phyloP scores from a whole-genome alignment of 169 alveolate genomes.

The Babesia microti region DNA sequence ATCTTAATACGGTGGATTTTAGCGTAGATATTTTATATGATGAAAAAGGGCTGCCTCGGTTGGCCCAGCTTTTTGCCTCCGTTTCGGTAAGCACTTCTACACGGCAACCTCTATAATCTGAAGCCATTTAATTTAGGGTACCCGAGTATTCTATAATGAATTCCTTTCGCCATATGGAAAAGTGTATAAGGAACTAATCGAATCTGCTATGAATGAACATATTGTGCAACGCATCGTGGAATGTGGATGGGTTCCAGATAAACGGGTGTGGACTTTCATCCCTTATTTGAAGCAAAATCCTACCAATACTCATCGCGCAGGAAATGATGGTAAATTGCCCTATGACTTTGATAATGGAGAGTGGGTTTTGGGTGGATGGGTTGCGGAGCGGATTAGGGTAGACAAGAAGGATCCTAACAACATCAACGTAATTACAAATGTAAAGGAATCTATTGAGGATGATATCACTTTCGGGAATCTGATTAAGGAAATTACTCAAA shows the following conservation, averaged over 20 bases:
- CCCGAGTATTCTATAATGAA: constrained; percentile 56
- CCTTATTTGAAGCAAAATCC: constrained; percentile 27
- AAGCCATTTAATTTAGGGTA: constrained; percentile 36
- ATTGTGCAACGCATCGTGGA: constrained; percentile 49
- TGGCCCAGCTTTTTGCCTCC: constrained; percentile 47
- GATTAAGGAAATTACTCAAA: constrained; percentile 45
- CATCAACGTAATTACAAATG: constrained; percentile 55
- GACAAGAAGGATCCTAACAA: constrained; percentile 72
- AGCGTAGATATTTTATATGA: constrained; percentile 60
- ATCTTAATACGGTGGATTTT: constrained; percentile 84
- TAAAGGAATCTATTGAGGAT: constrained; percentile 66
- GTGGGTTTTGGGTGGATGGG: constrained; percentile 80
- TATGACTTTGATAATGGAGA: constrained; percentile 61
- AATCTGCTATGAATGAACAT: constrained; percentile 48
- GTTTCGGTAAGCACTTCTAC: constrained; percentile 6
- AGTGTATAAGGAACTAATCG: constrained; percentile 59
- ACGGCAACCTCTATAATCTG: neutral
- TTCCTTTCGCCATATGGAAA: constrained; percentile 73
- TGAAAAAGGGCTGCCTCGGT: constrained; percentile 34
- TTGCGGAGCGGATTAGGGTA: constrained; percentile 73
- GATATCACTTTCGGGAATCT: constrained; percentile 64
- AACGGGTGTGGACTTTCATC: constrained; percentile 53
- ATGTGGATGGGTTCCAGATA: constrained; percentile 51
- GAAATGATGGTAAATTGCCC: constrained; percentile 29
- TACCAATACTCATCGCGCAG: neutral